phyloP scores from a whole-genome alignment of 768 basidiomycete species.

The Collybiopsis luxurians region DNA sequence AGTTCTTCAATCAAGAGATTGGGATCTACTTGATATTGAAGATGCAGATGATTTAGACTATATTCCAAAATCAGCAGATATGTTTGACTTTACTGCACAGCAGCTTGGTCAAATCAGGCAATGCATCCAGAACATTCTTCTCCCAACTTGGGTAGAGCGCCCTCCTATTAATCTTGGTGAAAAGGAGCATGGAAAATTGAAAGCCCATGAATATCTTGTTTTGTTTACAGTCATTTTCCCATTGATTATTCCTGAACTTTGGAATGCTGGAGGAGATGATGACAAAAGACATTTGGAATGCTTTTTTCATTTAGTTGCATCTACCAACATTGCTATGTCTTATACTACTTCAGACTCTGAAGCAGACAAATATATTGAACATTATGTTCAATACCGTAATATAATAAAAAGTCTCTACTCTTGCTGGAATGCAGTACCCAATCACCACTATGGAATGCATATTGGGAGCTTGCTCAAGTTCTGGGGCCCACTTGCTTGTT shows the following conservation, averaged over 20 bases:
- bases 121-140: neutral
- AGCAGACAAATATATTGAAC: slow-evolving; percentile 10
- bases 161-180: slow-evolving; percentile 18
- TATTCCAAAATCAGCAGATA: neutral
- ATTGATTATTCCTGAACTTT: slow-evolving; percentile 12
- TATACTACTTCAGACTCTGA: slow-evolving; percentile 13
- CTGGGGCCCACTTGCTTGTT: slow-evolving; percentile 16
- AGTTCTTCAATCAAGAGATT: neutral
- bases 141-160: slow-evolving; percentile 14
- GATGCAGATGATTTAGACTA: neutral
- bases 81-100: neutral
- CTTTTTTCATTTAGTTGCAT: slow-evolving; percentile 14
- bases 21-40: neutral
- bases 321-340: slow-evolving; percentile 14
- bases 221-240: slow-evolving; percentile 12
- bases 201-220: slow-evolving; percentile 15
- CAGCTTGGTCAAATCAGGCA: neutral
- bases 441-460: slow-evolving; percentile 17
- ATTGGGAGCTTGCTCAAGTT: slow-evolving; percentile 9
- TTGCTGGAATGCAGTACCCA: slow-evolving; percentile 8
- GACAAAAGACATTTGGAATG: slow-evolving; percentile 1
- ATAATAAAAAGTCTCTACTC: slow-evolving; percentile 10
- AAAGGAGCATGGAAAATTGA: slow-evolving; percentile 17
- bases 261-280: slow-evolving; percentile 4
- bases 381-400: slow-evolving; percentile 9